Conservation (phyloP, 805 yeast species). For the Saturnispora zaruensis region DNA sequence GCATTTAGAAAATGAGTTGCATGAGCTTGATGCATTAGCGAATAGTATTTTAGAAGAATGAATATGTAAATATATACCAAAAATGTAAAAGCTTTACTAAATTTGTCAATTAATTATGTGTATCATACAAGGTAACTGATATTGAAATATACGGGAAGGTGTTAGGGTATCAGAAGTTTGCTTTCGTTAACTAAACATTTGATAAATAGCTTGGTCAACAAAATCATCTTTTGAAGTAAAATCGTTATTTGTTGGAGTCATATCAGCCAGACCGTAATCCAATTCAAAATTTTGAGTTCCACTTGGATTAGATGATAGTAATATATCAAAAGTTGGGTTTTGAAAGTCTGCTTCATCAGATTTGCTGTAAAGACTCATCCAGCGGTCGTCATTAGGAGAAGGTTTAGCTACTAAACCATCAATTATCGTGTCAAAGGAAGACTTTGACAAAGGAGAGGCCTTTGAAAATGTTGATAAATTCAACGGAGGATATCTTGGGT, state of each 20-base stretch:
- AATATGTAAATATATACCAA: not conserved
- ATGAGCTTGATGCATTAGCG: constrained; percentile 16
- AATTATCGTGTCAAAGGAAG: not conserved
- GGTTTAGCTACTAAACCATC: not conserved
- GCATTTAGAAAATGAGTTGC: not conserved
- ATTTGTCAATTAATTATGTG: not conserved
- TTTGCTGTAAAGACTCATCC: constrained; percentile 17
- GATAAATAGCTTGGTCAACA: constrained; percentile 14
- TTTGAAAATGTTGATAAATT: not conserved
- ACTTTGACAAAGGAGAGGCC: not conserved
- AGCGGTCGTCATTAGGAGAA: constrained; percentile 13
- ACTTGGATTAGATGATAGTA: not conserved
- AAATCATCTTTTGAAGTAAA: constrained; percentile 6
- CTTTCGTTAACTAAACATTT: constrained; percentile 11
- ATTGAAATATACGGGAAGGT: not conserved
- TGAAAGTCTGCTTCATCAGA: not conserved
- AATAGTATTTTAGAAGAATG: constrained; percentile 19
- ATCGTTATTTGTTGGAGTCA: not conserved
- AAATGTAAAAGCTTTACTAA: not conserved
- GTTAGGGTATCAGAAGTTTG: not conserved
- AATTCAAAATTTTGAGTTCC: not conserved
- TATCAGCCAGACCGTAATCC: constrained; percentile 3
- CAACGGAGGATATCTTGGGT: constrained; percentile 1
- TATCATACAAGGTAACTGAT: constrained; percentile 8
- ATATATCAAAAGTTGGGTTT: not conserved